Evolutionary conservation across 192 early-diverging fungal genomes (phyloP), one percentile per base, ranked within the genome.

Genomic region (Backusella mclennaniae): DNA sequence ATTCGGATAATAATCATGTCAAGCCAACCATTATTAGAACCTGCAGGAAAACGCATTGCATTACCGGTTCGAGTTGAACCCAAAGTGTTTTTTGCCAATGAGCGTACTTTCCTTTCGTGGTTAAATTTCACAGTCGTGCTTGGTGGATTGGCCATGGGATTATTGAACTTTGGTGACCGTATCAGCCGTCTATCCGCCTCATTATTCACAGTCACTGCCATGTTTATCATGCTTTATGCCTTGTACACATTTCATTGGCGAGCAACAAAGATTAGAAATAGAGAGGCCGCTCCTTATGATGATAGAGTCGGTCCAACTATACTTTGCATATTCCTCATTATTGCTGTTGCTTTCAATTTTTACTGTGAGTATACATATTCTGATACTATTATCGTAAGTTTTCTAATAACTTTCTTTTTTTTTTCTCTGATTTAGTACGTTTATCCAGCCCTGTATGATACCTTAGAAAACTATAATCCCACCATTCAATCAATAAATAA

Each of bases 21-120:
- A 71, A 29, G 23, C 17, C 69, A 71, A 49, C 26, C 70, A 49
- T 33, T 71, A 8, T 71, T 71, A 71, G 70, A 71, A 44, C 70
- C 70, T 23, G 39, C 70, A 26, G 70, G 70, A 29, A 93, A 90
- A 80, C 89, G 93, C 26, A 93, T 94, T 69, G 91, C 89, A 35
- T 78, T 93, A 3, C 93, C 93, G 1, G 85, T 92, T 39, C 87
- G 92, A 17, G 87, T 95, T 12, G 93, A 95, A 53, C 94, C 94
- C 71, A 97, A 97, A 77, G 93, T 96, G 33, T 96, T 95, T 79
- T 96, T 97, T 81, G 95, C 95, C 38, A 97, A 97, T 80, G 96
- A 97, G 83, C 89, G 96, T 29, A 97, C 96, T 2, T 96, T 96
- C 71, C 84, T 96, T 46, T 92, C 95, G 5, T 97, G 95, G 95